These are phyloP conservation scores for Phlebiopsis flavidoalba DNA, from an alignment of 768 basidiomycete genomes.

Conservation along the genomic window DNA sequence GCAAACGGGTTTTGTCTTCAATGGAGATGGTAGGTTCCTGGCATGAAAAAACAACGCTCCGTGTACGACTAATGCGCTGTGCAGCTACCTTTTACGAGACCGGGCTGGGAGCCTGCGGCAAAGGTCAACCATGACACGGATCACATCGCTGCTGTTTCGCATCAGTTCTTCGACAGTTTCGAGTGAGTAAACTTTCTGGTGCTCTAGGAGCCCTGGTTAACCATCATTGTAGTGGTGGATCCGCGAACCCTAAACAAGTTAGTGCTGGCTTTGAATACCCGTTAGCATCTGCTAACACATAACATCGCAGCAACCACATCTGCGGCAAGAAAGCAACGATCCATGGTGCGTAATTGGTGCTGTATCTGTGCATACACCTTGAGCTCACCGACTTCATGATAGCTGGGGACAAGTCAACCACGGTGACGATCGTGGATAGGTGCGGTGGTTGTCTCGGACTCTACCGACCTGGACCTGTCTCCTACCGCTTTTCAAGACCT, in stretches of 20 bases:
- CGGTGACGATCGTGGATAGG: constrained; percentile 25
- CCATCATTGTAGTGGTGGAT: too few relatives aligned
- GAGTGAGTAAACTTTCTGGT: neutral
- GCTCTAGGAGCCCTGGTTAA: too few relatives aligned
- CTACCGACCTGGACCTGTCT: constrained; percentile 21
- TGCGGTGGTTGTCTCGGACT: constrained; percentile 25
- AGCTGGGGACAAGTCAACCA: constrained; percentile 20
- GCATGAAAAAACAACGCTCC: neutral
- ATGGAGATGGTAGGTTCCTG: constrained; percentile 1
- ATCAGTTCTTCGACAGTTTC: constrained; percentile 7
- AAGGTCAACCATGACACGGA: neutral
- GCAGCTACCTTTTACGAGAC: constrained; percentile 6
- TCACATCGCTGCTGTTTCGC: constrained; percentile 6
- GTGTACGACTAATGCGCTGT: neutral
- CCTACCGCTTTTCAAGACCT: constrained; percentile 25
- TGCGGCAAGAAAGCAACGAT: constrained; percentile 4
- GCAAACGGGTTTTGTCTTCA: neutral
- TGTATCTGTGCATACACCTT: neutral
- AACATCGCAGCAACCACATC: neutral
- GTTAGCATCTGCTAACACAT: too few relatives aligned
- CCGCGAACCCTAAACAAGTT: neutral
- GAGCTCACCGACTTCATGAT: constrained; percentile 3
- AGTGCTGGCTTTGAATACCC: neutral
- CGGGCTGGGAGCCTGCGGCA: constrained; percentile 8
- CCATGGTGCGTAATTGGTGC: neutral